phyloP scores from a whole-genome alignment of 2,329 filamentous ascomycete genomes.

The Hypoxylon sp. region DNA sequence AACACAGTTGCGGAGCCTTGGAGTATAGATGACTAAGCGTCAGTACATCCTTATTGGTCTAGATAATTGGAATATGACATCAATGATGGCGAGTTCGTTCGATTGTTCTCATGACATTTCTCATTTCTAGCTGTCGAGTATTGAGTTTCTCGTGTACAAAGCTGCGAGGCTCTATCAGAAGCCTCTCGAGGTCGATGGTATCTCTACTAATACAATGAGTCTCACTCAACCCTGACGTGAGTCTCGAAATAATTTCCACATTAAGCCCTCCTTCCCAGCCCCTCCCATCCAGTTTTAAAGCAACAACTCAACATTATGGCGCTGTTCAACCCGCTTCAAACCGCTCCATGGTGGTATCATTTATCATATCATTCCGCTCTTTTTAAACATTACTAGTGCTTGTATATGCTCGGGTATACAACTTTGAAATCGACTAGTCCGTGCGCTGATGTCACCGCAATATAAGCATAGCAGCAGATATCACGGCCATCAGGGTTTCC shows the following conservation, averaged over 20 bases:
- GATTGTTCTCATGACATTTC: conserved; percentile 17
- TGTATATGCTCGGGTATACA: conserved; percentile 26
- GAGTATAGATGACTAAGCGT: not conserved
- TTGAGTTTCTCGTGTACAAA: conserved; percentile 30
- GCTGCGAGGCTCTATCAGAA: conserved; percentile 8
- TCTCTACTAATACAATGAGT: conserved; percentile 28
- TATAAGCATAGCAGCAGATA: conserved; percentile 30
- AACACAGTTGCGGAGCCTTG: not conserved
- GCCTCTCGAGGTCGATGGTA: conserved; percentile 11
- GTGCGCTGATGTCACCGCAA: conserved; percentile 23
- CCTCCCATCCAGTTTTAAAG: conserved; percentile 10
- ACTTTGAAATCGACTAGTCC: conserved; percentile 7
- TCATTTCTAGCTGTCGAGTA: conserved; percentile 27
- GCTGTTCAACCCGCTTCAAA: conserved; percentile 11
- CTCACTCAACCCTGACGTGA: conserved; percentile 19
- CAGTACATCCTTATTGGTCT: not conserved
- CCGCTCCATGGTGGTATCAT: conserved; percentile 19
- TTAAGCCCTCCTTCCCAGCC: conserved; percentile 5
- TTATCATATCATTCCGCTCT: conserved; percentile 10
- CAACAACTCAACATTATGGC: conserved; percentile 5
- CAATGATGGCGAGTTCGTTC: not conserved
- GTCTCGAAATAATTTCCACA: conserved; percentile 16
- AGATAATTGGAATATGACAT: not conserved
- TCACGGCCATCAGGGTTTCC: conserved; percentile 20
- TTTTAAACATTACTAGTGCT: conserved; percentile 43